phyloP scores from a whole-genome alignment of 495 filamentous ascomycete species.

The Parmelia sp. region DNA sequence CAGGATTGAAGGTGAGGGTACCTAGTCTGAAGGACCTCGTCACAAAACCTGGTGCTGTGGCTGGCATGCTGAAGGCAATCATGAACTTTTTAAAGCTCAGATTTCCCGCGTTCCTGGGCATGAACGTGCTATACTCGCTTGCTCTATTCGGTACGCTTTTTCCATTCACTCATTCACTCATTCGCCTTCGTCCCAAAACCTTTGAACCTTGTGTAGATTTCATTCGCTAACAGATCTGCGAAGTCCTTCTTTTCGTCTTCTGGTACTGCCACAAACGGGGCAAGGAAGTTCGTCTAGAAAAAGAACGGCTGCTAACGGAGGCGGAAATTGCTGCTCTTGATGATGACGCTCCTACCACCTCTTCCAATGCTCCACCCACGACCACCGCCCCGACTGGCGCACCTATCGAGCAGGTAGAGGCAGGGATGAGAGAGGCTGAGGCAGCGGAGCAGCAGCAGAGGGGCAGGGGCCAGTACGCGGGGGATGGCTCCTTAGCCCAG shows the following conservation, averaged over 20 bases:
- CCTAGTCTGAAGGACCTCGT: slow-evolving; percentile 73
- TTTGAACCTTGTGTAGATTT: background rate
- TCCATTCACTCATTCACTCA: background rate
- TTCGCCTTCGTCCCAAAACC: background rate
- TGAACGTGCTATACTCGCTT: slow-evolving; percentile 81
- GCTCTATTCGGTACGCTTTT: slow-evolving; percentile 67
- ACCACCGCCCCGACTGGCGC: slow-evolving; percentile 45
- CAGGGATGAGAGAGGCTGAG: slow-evolving; percentile 30
- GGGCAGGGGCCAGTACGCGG: slow-evolving; percentile 5
- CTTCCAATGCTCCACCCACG: slow-evolving; percentile 24
- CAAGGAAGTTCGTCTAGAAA: slow-evolving; percentile 71
- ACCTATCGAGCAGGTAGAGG: slow-evolving; percentile 37
- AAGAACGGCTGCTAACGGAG: slow-evolving; percentile 53
- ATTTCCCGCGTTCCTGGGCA: slow-evolving; percentile 78
- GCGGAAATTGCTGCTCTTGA: slow-evolving; percentile 44
- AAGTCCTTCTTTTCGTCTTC: slow-evolving; percentile 81
- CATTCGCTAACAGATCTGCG: slow-evolving; percentile 8
- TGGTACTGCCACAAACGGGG: slow-evolving; percentile 98
- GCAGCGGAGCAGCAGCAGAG: slow-evolving; percentile 6
- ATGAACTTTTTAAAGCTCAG: slow-evolving; percentile 74
- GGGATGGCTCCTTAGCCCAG: slow-evolving; percentile 9
- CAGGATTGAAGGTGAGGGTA: slow-evolving; percentile 44
- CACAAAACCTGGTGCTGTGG: slow-evolving; percentile 76
- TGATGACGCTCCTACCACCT: slow-evolving; percentile 28
- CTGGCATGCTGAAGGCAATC: slow-evolving; percentile 73